Base-by-base conservation (phyloP, 2,329 filamentous ascomycete genomes). In the Aspergillus cejpii region DNA sequence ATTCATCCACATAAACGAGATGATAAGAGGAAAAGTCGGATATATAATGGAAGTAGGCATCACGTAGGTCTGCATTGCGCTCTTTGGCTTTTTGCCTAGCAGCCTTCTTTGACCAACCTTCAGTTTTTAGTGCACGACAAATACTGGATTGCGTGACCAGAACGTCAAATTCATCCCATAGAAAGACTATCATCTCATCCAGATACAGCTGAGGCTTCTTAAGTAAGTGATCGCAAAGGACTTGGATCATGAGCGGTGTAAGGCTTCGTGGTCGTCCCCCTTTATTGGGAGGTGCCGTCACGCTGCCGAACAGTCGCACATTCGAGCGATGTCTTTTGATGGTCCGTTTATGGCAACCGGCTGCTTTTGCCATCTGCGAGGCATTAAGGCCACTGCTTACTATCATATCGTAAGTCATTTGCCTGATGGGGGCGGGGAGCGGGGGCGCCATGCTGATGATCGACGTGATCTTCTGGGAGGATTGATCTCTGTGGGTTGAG, bases 51-150 rank as follows among this genome's bases (percentile, higher is more conserved):
- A 33, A 46, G 44, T 68, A 67, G 8, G 50, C 51, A 47, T 66
- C 60, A 41, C 59, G 55, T 41, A 69, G 50, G 34, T 67, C 55
- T 15, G 52, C 33, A 53, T 65, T 63, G 15, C 48, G 57, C 51
- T 66, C 56, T 45, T 56, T 55, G 39, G 64, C 55, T 45, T 64
- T 54, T 29, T 57, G 53, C 15, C 56, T 53, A 11, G 51, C 38
- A 5, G 39, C 49, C 44, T 69, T 69, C 45, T 60, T 62, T 1
- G 54, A 59, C 60, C 57, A 68, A 14, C 51, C 49, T 37, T 54
- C 47, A 14, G 37, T 31, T 12, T 49, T 41, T 20, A 64, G 51
- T 15, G 54, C 45, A 39, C 52, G 49, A 17, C 56, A 56, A 37
- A 66, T 60, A 33, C 44, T 56, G 7, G 17, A 53, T 12, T 17